phyloP scores from a whole-genome alignment of 305 asterid genomes.

The Solanum hybrid region DNA sequence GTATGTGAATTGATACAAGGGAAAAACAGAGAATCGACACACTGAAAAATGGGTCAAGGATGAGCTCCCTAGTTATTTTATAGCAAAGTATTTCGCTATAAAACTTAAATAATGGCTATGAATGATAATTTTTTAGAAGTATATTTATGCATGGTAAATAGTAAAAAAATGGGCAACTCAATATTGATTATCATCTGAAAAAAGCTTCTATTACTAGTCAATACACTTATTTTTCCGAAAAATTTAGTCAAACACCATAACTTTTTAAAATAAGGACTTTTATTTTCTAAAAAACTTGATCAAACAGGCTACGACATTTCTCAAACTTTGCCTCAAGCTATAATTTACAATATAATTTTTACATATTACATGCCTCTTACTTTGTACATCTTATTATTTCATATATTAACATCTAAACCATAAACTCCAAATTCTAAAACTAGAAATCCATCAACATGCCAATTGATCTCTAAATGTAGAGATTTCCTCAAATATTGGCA shows the following conservation, averaged over 20 bases:
- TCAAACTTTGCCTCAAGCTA: not conserved
- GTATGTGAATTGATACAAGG: too few relatives aligned
- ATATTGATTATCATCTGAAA: not conserved
- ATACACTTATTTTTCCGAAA: not conserved
- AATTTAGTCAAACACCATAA: not conserved
- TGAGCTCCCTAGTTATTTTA: too few relatives aligned
- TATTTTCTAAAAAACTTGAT: not conserved
- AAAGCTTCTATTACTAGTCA: not conserved
- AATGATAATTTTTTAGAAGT: too few relatives aligned
- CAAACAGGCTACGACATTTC: not conserved
- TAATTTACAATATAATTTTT: not conserved
- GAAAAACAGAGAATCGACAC: too few relatives aligned
- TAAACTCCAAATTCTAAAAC: not conserved
- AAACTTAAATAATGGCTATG: too few relatives aligned
- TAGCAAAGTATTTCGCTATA: too few relatives aligned
- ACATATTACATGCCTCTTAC: not conserved
- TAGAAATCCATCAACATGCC: slow-evolving; percentile 40
- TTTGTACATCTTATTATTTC: not conserved
- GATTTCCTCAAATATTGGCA: slow-evolving; percentile 81
- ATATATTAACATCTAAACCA: not conserved
- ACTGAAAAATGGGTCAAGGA: too few relatives aligned
- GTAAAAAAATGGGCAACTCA: too few relatives aligned
- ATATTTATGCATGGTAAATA: too few relatives aligned
- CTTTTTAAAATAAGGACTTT: not conserved
- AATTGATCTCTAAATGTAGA: slow-evolving; percentile 61